A percentile compares a stretch with the other conserved stretches of the same genome.
phyloP scores from a whole-genome alignment of 2,329 filamentous ascomycete species.

The Exophiala oligosperma region DNA sequence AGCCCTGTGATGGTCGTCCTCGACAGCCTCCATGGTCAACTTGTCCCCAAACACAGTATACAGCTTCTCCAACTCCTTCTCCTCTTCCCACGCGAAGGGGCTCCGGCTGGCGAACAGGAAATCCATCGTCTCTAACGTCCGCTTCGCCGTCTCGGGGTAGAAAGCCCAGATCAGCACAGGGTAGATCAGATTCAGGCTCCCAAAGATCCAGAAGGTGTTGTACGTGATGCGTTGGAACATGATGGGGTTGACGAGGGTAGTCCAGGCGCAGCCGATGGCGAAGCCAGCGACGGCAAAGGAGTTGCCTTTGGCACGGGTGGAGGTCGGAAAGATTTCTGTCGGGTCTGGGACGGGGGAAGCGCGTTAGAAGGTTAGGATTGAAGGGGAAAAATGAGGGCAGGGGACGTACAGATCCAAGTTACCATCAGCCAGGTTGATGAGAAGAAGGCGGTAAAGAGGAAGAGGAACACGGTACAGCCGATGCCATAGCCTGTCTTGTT shows the following conservation, averaged over 20 bases:
- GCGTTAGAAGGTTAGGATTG: too few relatives aligned
- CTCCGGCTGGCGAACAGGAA: slow-evolving; percentile 2
- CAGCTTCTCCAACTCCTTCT: neutral
- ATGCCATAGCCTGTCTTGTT: neutral
- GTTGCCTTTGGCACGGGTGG: slow-evolving; percentile 33
- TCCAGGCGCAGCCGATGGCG: slow-evolving; percentile 27
- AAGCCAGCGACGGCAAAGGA: slow-evolving; percentile 33
- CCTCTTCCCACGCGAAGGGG: neutral
- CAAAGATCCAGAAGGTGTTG: slow-evolving; percentile 16
- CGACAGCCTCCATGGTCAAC: too few relatives aligned
- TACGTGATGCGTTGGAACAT: slow-evolving; percentile 27
- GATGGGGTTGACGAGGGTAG: slow-evolving; percentile 24
- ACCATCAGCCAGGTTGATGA: slow-evolving; percentile 35
- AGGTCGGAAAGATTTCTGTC: slow-evolving; percentile 35
- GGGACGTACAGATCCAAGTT: slow-evolving; percentile 29
- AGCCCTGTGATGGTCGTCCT: too few relatives aligned
- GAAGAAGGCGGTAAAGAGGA: slow-evolving; percentile 34
- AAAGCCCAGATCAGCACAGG: slow-evolving; percentile 1
- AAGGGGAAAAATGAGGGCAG: too few relatives aligned
- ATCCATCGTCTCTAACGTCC: slow-evolving; percentile 7
- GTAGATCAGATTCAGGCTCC: neutral
- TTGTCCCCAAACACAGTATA: too few relatives aligned
- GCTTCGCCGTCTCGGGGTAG: slow-evolving; percentile 6
- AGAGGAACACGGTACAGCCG: slow-evolving; percentile 23
- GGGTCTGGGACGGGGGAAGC: slow-evolving; percentile 14